These are phyloP conservation scores for Trichoderma koningii DNA, from an alignment of 2,329 filamentous ascomycete species.

Conservation along the genomic window DNA sequence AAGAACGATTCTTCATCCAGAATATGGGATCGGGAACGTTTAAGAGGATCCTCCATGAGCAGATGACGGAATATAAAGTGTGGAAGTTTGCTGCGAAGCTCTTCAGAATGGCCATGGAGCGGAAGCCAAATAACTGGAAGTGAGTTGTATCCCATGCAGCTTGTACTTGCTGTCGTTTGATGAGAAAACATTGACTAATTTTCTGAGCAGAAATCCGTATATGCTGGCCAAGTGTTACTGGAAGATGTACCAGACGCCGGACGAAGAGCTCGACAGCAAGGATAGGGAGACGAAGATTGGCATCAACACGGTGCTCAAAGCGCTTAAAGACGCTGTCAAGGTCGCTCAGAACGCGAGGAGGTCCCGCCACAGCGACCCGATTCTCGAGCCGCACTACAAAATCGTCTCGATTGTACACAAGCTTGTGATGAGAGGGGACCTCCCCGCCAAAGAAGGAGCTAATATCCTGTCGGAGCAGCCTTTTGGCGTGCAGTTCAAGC, in stretches of 20 bases:
- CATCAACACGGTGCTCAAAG: conserved; percentile 47
- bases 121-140: conserved; percentile 60
- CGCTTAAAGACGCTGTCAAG: conserved; percentile 54
- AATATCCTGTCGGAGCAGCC: conserved; percentile 59
- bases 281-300: conserved; percentile 42
- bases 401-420: conserved; percentile 82
- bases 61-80: conserved; percentile 62
- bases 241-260: conserved; percentile 61
- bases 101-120: conserved; percentile 57
- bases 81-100: conserved; percentile 62
- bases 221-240: conserved; percentile 65
- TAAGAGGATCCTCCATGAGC: conserved; percentile 54
- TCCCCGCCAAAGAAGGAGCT: conserved; percentile 52
- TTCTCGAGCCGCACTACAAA: conserved; percentile 92
- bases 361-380: conserved; percentile 67
- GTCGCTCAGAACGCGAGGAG: conserved; percentile 56
- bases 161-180: not conserved
- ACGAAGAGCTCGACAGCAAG: conserved; percentile 47
- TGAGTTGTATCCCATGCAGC: conserved; percentile 38
- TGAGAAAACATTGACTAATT: not conserved
- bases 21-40: conserved; percentile 53
- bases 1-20: conserved; percentile 60
- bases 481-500: conserved; percentile 45
- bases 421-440: conserved; percentile 61
- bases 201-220: conserved; percentile 52